Evolutionary conservation across 1,139 yeast genomes (phyloP), one percentile per base, ranked within the genome.

Genomic region (Lodderomyces parapsilosis): DNA sequence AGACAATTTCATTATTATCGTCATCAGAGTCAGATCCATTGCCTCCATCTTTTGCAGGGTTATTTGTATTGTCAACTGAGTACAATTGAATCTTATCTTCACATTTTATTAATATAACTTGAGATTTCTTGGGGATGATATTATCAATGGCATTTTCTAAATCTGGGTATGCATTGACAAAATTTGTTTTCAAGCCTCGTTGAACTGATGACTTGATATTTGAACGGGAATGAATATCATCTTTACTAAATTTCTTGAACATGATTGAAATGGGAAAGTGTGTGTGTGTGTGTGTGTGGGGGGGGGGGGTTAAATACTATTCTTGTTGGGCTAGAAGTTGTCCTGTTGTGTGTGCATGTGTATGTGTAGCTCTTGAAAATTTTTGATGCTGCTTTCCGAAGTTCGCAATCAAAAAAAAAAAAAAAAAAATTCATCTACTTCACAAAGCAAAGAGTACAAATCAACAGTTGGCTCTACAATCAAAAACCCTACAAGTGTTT

Each of bases 131-230:
- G 58, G 98, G 98, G 56, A 91, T 78, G 49, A 91, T 68, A 40
- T 80, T 86, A 56, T 90, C 97, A 39, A 90, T 84, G 22, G 78
- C 81, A 5, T 81, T 77, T 57, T 87, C 96, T 50, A 89, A 66
- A 30, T 66, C 70, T 19, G 90, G 90, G 59, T 83, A 91, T 61
- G 84, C 88, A 9, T 73, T 71, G 2, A 84, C 85, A 42, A 91
- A 74, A 55, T 83, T 86, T 30, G 85, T 55, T 61, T 87, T 87
- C 52, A 91, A 74, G 7, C 87, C 86, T 63, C 97, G 79, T 60
- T 90, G 96, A 10, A 86, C 93, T 1, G 97, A 90, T 1, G 96
- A 88, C 65, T 91, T 91, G 63, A 90, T 85, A 60, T 90, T 91
- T 11, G 97, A 83, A 51, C 94, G 84, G 10, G 96, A 85, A 57